phyloP scores from a whole-genome alignment of 2,329 filamentous ascomycete species.

The Aschersonia sp. region DNA sequence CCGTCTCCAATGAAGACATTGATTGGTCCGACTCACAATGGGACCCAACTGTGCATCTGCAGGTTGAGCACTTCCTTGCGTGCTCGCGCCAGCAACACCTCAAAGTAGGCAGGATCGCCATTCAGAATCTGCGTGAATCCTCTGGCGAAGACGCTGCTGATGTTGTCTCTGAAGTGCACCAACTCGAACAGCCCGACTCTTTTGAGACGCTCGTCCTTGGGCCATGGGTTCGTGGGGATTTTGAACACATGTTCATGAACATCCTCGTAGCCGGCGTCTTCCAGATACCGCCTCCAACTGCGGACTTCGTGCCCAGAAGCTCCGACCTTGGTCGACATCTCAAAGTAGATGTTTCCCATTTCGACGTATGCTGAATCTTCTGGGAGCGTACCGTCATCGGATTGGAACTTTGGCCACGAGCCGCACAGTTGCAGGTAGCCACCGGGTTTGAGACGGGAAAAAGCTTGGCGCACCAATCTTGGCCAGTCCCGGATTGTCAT shows the following conservation, averaged over 20 bases:
- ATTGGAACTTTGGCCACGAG: slow-evolving; percentile 5
- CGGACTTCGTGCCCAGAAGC: slow-evolving; percentile 13
- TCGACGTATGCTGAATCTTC: slow-evolving; percentile 3
- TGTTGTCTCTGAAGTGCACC: slow-evolving; percentile 10
- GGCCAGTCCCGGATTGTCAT: slow-evolving; percentile 16
- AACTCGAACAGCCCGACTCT: slow-evolving; percentile 6
- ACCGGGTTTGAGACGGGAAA: slow-evolving; percentile 13
- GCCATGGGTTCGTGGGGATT: slow-evolving; percentile 33
- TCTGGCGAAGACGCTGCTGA: slow-evolving; percentile 9
- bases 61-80: slow-evolving; percentile 9
- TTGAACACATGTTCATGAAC: slow-evolving; percentile 29
- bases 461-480: slow-evolving; percentile 9
- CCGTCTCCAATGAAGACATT: too few relatives aligned
- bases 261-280: slow-evolving; percentile 34
- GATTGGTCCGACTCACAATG: slow-evolving; percentile 6
- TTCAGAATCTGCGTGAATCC: slow-evolving; percentile 10
- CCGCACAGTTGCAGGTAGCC: slow-evolving; percentile 8
- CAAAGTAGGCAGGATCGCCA: slow-evolving; percentile 10
- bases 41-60: slow-evolving; percentile 11
- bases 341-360: not conserved
- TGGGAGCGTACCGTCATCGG: slow-evolving; percentile 17
- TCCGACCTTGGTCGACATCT: slow-evolving; percentile 10
- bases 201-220: slow-evolving; percentile 25
- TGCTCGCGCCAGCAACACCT: slow-evolving; percentile 8
- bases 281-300: slow-evolving; percentile 19